Base-by-base conservation (phyloP, 306 rosid species). In the Dicorynia guianensis region DNA sequence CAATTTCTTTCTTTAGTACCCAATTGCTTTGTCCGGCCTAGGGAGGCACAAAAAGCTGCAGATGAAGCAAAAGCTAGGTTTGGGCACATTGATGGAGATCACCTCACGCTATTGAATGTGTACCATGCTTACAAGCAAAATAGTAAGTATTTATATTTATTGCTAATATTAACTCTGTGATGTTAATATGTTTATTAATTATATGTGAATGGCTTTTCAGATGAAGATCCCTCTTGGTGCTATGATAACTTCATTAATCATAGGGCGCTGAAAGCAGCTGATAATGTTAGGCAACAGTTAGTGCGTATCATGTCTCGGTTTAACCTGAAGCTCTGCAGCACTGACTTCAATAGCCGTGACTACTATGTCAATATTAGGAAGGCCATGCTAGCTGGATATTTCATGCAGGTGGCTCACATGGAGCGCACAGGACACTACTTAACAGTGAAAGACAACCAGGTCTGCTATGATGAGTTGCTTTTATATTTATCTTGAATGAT, bases 1-100 rank as follows among this genome's bases (percentile, higher is more conserved):
- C 89, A 94, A 85, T 94, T 94, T 94, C 93, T 94, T 89, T 94
- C 94, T 91, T 80, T 94, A 94, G 97, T 94, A 92, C 97, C 97
- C 95, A 94, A 94, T 89, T 94, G 98, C 95, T 94, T 94, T 94
- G 93, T 94, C 91, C 98, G 98, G 98, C 98, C 98, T 90, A 94
- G 97, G 92, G 98, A 94, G 97, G 97, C 98, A 81, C 93, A 87
- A 68, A 94, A 94, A 89, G 95, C 97, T 76, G 97, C 98, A 3
- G 96, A 94, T 56, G 97, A 94, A 85, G 98, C 98, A 0, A 94
- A 94, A 82, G 96, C 98, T 83, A 87, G 89, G 91, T 94, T 94
- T 73, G 98, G 96, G 60, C 98, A 94, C 90, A 85, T 94, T 38
- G 98, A 94, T 75, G 98, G 98, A 70, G 97, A 94, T 76, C 98